Base-by-base conservation (phyloP, 371 early-diverging fungal genomes). In the Syncephalis plumigaleata region DNA sequence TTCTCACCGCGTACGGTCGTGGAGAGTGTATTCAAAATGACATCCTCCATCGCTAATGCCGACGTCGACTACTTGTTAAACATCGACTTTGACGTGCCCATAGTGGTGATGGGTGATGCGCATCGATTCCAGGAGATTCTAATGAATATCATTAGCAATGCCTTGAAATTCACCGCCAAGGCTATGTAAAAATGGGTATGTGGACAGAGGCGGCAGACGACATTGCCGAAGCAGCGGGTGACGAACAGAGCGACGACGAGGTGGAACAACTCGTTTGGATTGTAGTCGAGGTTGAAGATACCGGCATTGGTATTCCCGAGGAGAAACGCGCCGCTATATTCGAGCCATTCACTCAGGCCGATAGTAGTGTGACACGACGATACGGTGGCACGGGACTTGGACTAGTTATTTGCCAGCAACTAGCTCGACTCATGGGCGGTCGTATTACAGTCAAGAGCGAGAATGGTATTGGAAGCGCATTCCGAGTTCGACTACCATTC, bases 141-240 rank as follows among this genome's bases (percentile, higher is more conserved):
- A 20, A 44, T 68, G 23, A 73, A 73, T 38, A 26, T 73, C 54
- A 55, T 74, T 39, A 73, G 77, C 27, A 78, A 78, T 42, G 76
- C 79, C 1, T 69, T 78, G 53, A 78, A 78, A 54, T 78, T 78
- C 26, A 78, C 79, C 1, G 68, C 72, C 54, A 69, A 20, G 78
- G 75, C 2, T 62, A 65, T 22, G 68, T 76, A 9, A 63, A 67
- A 11, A 68, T 76, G 26, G 59, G 47, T 55, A 71, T 51, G 55
- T 59, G 44, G 68, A 62, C 54, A 56, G 63, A 36, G 59, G 61
- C 51, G 64, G 62, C 5, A 64, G 31, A 31, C 11, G 31, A 31
- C 11, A 31, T 31, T 31, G 31, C 31, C 31, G 31, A 31, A 11
- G 31, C 31, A 31, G 31, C 31, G 7, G 31, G 31, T 31, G 31